Percentiles rank a stretch among this genome's conserved stretches.
phyloP scores from a whole-genome alignment of 2,329 filamentous ascomycete species.

The Venturia effusa region DNA sequence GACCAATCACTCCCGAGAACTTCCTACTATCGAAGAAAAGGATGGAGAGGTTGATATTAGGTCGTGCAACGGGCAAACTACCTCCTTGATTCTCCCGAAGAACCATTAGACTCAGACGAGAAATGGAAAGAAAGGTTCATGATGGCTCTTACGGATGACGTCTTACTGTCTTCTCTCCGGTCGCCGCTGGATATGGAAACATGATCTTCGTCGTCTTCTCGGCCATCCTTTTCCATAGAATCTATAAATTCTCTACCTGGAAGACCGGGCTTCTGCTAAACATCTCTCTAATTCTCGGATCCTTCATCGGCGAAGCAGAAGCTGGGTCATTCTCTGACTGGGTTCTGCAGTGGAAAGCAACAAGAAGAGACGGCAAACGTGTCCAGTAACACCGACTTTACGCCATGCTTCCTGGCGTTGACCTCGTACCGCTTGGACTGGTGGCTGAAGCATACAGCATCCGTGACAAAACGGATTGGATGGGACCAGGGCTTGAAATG shows the following conservation, averaged over 20 bases:
- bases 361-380: conserved; percentile 12
- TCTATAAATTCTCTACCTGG: conserved; percentile 12
- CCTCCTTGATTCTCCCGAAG: neutral
- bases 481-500: conserved; percentile 27
- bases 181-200: conserved; percentile 12
- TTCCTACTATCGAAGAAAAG: conserved; percentile 7
- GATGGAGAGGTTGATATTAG: conserved; percentile 5
- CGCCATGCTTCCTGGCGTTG: conserved; percentile 19
- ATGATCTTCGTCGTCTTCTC: conserved; percentile 13
- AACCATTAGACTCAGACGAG: neutral
- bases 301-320: conserved; percentile 11
- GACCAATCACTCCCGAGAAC: neutral
- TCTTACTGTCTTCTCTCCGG: conserved; percentile 10
- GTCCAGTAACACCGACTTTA: conserved; percentile 24
- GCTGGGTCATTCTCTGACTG: conserved; percentile 13
- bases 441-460: conserved; percentile 22
- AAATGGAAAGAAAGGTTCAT: neutral
- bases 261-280: conserved; percentile 13
- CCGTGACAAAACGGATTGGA: conserved; percentile 22
- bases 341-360: conserved; percentile 7
- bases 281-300: conserved; percentile 12
- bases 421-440: conserved; percentile 19
- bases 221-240: conserved; percentile 7
- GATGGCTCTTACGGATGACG: neutral
- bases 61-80: neutral